Percentiles rank a stretch among this genome's conserved stretches.
phyloP scores from a whole-genome alignment of 768 basidiomycete species.

The Hypholoma fasciculare region DNA sequence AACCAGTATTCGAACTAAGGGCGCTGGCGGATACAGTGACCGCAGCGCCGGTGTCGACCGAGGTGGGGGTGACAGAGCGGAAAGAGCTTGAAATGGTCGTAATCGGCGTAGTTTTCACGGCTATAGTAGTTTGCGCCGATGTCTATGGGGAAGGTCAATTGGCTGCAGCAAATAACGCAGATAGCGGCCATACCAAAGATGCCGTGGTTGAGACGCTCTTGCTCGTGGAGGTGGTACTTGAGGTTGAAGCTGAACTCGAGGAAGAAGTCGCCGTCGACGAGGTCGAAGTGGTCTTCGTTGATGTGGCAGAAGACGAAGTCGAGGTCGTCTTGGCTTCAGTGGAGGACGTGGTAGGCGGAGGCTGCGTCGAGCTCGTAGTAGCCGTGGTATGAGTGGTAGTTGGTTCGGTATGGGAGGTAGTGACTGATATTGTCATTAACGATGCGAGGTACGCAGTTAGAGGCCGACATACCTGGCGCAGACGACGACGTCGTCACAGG shows the following conservation, averaged over 20 bases:
- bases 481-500: too few species aligned
- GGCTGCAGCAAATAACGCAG: background rate
- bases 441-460: too few species aligned
- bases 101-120: conserved; percentile 11
- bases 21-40: conserved; percentile 21
- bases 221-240: background rate
- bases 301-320: conserved; percentile 4
- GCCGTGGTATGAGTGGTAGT: conserved; percentile 3
- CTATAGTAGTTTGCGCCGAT: background rate
- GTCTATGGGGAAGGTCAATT: background rate
- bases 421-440: background rate
- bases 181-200: conserved; percentile 1
- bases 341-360: conserved; percentile 13
- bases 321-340: conserved; percentile 6
- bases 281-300: conserved; percentile 8
- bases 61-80: conserved; percentile 13
- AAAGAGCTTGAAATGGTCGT: conserved; percentile 17
- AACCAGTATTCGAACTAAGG: conserved; percentile 10
- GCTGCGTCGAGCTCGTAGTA: conserved; percentile 2
- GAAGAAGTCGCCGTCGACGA: conserved; percentile 3
- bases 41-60: conserved; percentile 4
- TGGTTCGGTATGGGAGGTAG: background rate
- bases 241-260: conserved; percentile 2
- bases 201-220: conserved; percentile 5
- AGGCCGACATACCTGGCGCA: too few species aligned